Evolutionary conservation across 2,329 filamentous ascomycete species (phyloP), one percentile per base, ranked within the genome.

Genomic region (Penicillium brevicompactum): DNA sequence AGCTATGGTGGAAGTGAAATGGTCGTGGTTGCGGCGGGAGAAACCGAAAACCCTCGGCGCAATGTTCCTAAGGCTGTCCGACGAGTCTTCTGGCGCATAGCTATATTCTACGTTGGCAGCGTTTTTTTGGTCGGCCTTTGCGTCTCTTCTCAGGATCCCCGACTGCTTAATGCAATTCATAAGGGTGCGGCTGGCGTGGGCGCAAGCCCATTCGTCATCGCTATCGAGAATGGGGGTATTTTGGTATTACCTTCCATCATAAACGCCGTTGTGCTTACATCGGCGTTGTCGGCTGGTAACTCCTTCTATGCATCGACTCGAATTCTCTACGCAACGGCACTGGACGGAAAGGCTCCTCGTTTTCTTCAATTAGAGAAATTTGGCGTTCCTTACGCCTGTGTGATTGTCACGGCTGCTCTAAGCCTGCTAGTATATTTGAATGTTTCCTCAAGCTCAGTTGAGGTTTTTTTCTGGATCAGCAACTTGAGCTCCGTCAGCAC

Each of bases 371-470:
- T 70, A 8, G 87, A 81, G 5, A 78, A 75, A 44, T 76, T 74
- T 13, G 87, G 88, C 44, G 85, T 92, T 0, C 90, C 89, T 0
- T 81, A 90, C 61, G 88, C 86, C 69, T 88, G 86, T 63, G 87
- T 92, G 34, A 55, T 72, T 1, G 72, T 85, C 18, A 86, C 88
- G 1, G 80, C 90, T 46, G 71, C 82, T 3, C 85, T 92, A 61
- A 83, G 87, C 2, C 76, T 89, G 11, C 77, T 93, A 2, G 83
- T 86, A 1, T 92, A 90, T 72, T 76, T 91, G n/a, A 86, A 91
- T 69, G 78, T 92, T 10, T 85, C 82, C 11, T 78, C 82, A 51
- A 79, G 79, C 54, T 82, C 85, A 0, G 82, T 87, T 8, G 83
- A 84, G 11, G 89, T 91, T 0, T 77, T 91, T 70, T 64, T 60